Evolutionary conservation across 2,329 filamentous ascomycete species (phyloP).

Genomic region (Fusarium nurragi): DNA sequence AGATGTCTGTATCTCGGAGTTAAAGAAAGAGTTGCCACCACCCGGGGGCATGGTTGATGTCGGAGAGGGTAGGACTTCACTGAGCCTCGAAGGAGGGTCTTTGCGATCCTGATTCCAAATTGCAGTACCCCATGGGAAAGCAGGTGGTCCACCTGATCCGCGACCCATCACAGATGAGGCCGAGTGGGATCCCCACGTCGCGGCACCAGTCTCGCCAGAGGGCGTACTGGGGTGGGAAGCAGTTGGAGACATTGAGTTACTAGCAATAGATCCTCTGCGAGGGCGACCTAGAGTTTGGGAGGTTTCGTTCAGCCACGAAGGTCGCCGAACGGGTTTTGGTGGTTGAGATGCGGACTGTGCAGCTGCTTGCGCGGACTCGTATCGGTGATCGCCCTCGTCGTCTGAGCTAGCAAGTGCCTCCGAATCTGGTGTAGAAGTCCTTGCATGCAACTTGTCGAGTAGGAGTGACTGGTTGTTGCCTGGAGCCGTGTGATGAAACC

Average conservation of each 20-base stretch:
- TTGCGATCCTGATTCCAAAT: conserved; percentile 86
- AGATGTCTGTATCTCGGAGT: conserved; percentile 61
- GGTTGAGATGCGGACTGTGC: conserved; percentile 52
- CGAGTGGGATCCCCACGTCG: conserved; percentile 65
- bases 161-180: conserved; percentile 60
- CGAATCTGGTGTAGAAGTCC: conserved; percentile 91
- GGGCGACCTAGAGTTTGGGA: conserved; percentile 69
- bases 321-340: conserved; percentile 73
- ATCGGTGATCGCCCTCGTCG: conserved; percentile 80
- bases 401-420: conserved; percentile 94
- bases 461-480: conserved; percentile 71
- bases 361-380: conserved; percentile 60
- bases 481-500: conserved; percentile 56
- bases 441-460: conserved; percentile 78
- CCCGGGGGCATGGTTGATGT: conserved; percentile 67
- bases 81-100: conserved; percentile 77
- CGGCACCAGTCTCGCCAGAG: conserved; percentile 67
- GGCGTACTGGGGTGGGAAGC: conserved; percentile 85
- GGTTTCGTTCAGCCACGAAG: conserved; percentile 89
- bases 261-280: conserved; percentile 80
- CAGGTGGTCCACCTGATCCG: conserved; percentile 55
- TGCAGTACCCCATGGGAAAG: conserved; percentile 79
- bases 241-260: conserved; percentile 79
- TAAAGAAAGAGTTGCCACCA: conserved; percentile 60
- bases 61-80: conserved; percentile 79